Evolutionary conservation across 768 basidiomycete species (phyloP), one percentile per base, ranked within the genome.

Genomic region (Tulasnella calospora): DNA sequence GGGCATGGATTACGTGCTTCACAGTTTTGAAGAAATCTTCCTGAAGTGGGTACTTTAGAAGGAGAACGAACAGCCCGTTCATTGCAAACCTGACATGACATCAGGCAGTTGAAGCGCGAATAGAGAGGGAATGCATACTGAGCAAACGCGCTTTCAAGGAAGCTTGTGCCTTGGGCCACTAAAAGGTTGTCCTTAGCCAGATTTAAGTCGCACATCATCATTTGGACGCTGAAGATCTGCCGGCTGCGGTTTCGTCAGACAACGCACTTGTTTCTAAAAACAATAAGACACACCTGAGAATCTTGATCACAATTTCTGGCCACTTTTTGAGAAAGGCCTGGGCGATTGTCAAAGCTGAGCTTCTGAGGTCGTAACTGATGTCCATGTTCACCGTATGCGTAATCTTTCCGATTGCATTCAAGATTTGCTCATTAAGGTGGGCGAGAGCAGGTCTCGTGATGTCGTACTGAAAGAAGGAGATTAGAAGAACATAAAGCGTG

Each of bases 321-420:
- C 89, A 92, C 79, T 87, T 85, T 80, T 89, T 90, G 79, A 92
- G 87, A 79, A 90, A 91, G 5, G 89, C 88, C 78, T 91, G 90
- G 27, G 87, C 86, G 12, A 88, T 86, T 3, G 91, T 89, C 69
- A 94, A 82, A 23, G 89, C 87, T 10, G 93, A 84, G 80, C 92
- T 91, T 10, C 91, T 89, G 38, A 92, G 81, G 81, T 94, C 92
- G 74, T 91, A 90, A 81, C 88, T 90, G 72, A 91, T 83, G 51
- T 91, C 88, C 57, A 86, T 83, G 5, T 88, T 83, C 51, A 91
- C 81, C 12, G 90, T 81, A 40, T 89, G 89, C 73, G 91, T 83
- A 1, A 87, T 85, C 30, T 87, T 86, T 40, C 86, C 82, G 19
- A 92, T 85, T 0, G 91, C 90, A 73, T 84, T 86, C 47, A 89